These are phyloP conservation scores for Colletotrichum nymphaeae DNA, from an alignment of 2,329 filamentous ascomycete genomes.

Conservation along the genomic window DNA sequence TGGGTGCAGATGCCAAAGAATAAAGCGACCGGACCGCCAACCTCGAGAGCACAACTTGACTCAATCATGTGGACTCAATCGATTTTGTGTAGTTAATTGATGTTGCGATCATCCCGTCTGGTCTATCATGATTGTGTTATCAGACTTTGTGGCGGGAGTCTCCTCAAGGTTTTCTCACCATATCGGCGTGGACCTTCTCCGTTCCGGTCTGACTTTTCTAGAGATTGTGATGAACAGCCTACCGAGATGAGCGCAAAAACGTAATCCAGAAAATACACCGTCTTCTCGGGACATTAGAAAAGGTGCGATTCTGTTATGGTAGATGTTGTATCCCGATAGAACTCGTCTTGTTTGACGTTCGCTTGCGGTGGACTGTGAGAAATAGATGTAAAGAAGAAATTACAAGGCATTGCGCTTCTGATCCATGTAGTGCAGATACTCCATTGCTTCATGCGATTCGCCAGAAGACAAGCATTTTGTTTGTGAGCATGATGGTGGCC, in stretches of 20 bases:
- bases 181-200: background rate
- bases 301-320: too few relatives aligned
- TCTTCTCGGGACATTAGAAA: background rate
- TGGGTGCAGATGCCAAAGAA: background rate
- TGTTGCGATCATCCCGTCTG: background rate
- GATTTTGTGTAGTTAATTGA: background rate
- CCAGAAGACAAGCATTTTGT: too few relatives aligned
- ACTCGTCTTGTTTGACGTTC: too few relatives aligned
- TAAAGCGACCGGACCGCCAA: background rate
- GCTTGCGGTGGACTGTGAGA: too few relatives aligned
- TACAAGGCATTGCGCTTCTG: too few relatives aligned
- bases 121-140: background rate
- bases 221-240: constrained; percentile 12
- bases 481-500: too few relatives aligned
- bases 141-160: too few relatives aligned
- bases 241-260: background rate
- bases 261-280: background rate
- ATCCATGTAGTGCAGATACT: too few relatives aligned
- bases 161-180: background rate
- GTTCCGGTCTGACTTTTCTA: background rate
- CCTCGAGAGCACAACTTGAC: background rate
- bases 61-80: background rate
- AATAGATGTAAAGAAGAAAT: too few relatives aligned
- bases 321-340: too few relatives aligned
- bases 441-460: too few relatives aligned